Evolutionary conservation across 768 basidiomycete species (phyloP).

Genomic region (Podaxis sp.): DNA sequence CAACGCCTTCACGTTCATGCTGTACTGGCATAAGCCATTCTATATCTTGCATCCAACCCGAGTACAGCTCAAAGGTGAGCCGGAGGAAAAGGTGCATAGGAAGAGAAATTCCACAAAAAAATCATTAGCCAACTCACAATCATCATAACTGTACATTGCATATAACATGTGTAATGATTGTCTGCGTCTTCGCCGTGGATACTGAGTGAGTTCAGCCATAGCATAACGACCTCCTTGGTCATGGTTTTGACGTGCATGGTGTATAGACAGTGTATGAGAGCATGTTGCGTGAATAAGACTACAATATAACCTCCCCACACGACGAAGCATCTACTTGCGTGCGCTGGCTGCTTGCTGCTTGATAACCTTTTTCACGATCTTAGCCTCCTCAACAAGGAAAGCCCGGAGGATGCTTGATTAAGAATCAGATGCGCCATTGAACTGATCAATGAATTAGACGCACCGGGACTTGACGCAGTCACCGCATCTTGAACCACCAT

Average conservation of each 20-base stretch:
- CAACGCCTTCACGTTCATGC: slow-evolving; percentile 8
- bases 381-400: slow-evolving; percentile 99
- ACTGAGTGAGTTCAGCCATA: neutral
- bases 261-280: slow-evolving; percentile 19
- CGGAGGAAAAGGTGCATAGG: slow-evolving; percentile 5
- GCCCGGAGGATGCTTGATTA: slow-evolving; percentile 84
- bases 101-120: slow-evolving; percentile 6
- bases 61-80: slow-evolving; percentile 6
- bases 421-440: slow-evolving; percentile 1
- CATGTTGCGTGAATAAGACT: slow-evolving; percentile 15
- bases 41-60: slow-evolving; percentile 8
- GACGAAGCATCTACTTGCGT: slow-evolving; percentile 33
- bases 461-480: slow-evolving; percentile 94
- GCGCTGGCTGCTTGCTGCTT: slow-evolving; percentile 52
- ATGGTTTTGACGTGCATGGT: slow-evolving; percentile 25
- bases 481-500: slow-evolving; percentile 97
- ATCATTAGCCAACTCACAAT: neutral
- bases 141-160: slow-evolving; percentile 1
- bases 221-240: slow-evolving; percentile 16
- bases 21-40: slow-evolving; percentile 11
- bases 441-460: slow-evolving; percentile 20
- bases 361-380: slow-evolving; percentile 99
- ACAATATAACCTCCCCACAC: slow-evolving; percentile 6
- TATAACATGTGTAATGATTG: neutral
- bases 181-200: neutral